Evolutionary conservation across 2,329 filamentous ascomycete genomes (phyloP).

Genomic region (Orbilia oligospora): DNA sequence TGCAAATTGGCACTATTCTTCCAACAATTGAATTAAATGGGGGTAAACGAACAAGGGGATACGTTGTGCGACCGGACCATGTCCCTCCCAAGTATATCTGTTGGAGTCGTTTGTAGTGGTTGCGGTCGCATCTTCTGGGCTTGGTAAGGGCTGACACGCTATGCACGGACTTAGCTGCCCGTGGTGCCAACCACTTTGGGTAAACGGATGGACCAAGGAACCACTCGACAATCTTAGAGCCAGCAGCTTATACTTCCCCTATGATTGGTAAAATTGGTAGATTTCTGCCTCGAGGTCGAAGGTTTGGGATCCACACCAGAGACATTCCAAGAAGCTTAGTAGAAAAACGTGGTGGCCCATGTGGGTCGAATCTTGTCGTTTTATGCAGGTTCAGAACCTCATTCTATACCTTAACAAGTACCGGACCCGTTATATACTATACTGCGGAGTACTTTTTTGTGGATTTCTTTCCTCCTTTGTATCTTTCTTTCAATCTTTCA

Average conservation of each 20-base stretch:
- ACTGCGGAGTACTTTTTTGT: conserved; percentile 52
- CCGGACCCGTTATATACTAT: conserved; percentile 57
- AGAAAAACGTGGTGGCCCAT: conserved; percentile 59
- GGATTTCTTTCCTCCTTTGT: conserved; percentile 40
- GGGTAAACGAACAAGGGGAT: conserved; percentile 44
- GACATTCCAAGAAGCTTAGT: conserved; percentile 54
- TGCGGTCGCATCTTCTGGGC: conserved; percentile 48
- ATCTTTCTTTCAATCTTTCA: conserved; percentile 34
- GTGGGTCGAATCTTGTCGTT: conserved; percentile 53
- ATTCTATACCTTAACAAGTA: conserved; percentile 35
- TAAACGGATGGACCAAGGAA: conserved; percentile 53
- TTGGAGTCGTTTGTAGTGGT: conserved; percentile 25
- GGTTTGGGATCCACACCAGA: conserved; percentile 36
- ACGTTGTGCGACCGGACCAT: conserved; percentile 38
- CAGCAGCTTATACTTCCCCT: conserved; percentile 40
- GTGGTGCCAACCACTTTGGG: conserved; percentile 47
- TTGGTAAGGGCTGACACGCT: conserved; percentile 60
- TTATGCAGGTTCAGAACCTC: conserved; percentile 57
- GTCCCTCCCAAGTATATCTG: conserved; percentile 35
- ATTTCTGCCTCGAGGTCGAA: conserved; percentile 47
- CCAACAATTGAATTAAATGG: conserved; percentile 39
- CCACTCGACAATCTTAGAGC: conserved; percentile 50
- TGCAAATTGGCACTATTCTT: conserved; percentile 46
- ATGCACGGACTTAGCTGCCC: conserved; percentile 59
- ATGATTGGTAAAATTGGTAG: conserved; percentile 51